These are phyloP conservation scores for Beauveria varroae DNA, from an alignment of 2,329 filamentous ascomycete genomes.

Conservation along the genomic window DNA sequence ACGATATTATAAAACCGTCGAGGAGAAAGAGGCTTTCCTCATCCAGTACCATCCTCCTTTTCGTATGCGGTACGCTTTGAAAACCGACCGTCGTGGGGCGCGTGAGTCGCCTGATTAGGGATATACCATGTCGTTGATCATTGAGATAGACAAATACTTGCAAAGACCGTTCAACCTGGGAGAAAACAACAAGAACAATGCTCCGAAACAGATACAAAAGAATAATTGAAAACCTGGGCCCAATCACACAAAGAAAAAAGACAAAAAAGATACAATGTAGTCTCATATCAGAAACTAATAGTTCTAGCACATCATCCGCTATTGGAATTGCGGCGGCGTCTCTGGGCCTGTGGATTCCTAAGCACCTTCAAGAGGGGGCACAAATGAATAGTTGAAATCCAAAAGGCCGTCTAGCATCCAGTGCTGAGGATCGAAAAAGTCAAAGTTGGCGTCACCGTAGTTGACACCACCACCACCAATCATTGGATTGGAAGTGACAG, in stretches of 20 bases:
- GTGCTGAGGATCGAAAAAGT: slow-evolving; percentile 86
- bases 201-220: neutral
- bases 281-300: neutral
- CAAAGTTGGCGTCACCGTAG: slow-evolving; percentile 65
- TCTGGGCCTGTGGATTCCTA: slow-evolving; percentile 20
- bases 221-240: neutral
- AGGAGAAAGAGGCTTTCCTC: neutral
- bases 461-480: slow-evolving; percentile 41
- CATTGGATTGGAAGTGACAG: slow-evolving; percentile 36
- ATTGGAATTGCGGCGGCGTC: neutral
- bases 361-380: slow-evolving; percentile 46
- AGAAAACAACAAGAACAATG: neutral
- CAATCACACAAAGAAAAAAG: neutral
- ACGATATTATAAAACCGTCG: neutral
- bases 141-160: slow-evolving; percentile 1
- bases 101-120: slow-evolving; percentile 1
- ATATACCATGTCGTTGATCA: slow-evolving; percentile 9
- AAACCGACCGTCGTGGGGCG: neutral
- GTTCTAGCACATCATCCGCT: neutral
- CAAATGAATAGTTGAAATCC: slow-evolving; percentile 67
- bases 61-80: neutral
- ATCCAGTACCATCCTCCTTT: neutral
- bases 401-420: slow-evolving; percentile 88
- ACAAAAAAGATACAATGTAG: neutral
- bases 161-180: slow-evolving; percentile 2